Base-by-base conservation (phyloP, 2,329 filamentous ascomycete species). In the Bipolaris cookei region DNA sequence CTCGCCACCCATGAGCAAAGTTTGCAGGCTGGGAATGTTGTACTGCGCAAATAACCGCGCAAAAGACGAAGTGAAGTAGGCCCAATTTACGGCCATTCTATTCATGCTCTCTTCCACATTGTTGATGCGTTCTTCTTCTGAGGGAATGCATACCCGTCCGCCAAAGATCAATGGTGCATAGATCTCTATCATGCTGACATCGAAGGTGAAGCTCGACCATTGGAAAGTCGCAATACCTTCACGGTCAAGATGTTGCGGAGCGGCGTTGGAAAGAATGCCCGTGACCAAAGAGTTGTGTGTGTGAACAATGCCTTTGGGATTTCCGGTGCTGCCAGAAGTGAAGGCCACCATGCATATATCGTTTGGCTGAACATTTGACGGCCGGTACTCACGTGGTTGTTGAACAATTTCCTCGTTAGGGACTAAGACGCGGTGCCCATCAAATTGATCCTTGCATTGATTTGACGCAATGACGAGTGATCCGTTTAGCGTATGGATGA, bases 301-400 rank as follows among this genome's bases (percentile, higher is more conserved):
- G 58, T 88, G 84, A 25, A 87, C 83, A n/a, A 86, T 82, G 2
- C 84, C 86, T 53, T 85, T 84, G 0, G 84, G 82, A 43, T 79
- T 80, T 50, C 80, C 81, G 1, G 83, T 82, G 0, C 83, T 83
- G 0, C 83, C 82, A 2, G 82, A 82, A 0, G 81, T 83, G 58
- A 88, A 84, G 7, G 89, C 81, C 4, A 87, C 78, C 44, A 34
- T 37, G 30, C 18, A 35, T 10, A 25, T 5, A 32, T 16, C n/a
- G 30, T 11, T n/a, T 20, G 44, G 44, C 32, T 47, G 44, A 25
- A 8, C n/a, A 37, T 13, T 18, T 37, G 32, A 10, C 14, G 44
- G 28, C 32, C 44, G 44, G 30, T 32, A 47, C 18, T 37, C 6
- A 10, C 30, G 18, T 47, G 35, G 44, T 47, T n/a, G 44, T 35